Base-by-base conservation (phyloP, 805 yeast species). In the Candida quercuum region DNA sequence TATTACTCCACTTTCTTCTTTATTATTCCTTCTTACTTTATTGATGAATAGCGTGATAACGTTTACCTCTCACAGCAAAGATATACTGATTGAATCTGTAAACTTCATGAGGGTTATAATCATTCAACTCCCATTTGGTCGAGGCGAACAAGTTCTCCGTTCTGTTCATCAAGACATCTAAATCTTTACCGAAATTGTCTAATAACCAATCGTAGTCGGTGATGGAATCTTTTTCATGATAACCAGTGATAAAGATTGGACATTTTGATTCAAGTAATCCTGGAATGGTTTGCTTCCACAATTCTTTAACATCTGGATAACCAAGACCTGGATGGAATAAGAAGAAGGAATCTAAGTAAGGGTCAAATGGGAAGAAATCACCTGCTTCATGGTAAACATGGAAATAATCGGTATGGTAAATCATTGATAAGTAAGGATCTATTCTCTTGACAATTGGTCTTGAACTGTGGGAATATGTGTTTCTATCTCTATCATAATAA, bases 291-390 rank as follows among this genome's bases (percentile, higher is more conserved):
- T 86, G 82, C 46, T 75, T 75, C 97, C 98, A 91, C 54, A 78
- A 75, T 41, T 81, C 81, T 58, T 75, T 71, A 17, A 81, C 69
- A 53, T 86, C 95, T 12, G 86, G 84, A 7, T 93, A 83, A 15
- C 86, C 81, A 55, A 88, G 76, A 28, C 96, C 96, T 3, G 99
- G 98, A 60, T 91, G 98, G 83, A 91, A 93, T 37, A 86, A 71
- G 74, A 87, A 88, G 63, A 93, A 93, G 20, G 78, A 77, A 59
- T 93, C 99, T 57, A 86, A 73, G 61, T 91, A 93, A 32, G 99
- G 99, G 60, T 93, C 99, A 60, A 89, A 93, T 5, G 99, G 99
- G 79, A 87, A 86, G 60, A 93, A 86, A 63, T 91, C 97, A 52
- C 89, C 93, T 34, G 86, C 81, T 52, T 88, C 88, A 63, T 93